phyloP scores from a whole-genome alignment of 495 filamentous ascomycete genomes.

The Parachaetomium inaequale region DNA sequence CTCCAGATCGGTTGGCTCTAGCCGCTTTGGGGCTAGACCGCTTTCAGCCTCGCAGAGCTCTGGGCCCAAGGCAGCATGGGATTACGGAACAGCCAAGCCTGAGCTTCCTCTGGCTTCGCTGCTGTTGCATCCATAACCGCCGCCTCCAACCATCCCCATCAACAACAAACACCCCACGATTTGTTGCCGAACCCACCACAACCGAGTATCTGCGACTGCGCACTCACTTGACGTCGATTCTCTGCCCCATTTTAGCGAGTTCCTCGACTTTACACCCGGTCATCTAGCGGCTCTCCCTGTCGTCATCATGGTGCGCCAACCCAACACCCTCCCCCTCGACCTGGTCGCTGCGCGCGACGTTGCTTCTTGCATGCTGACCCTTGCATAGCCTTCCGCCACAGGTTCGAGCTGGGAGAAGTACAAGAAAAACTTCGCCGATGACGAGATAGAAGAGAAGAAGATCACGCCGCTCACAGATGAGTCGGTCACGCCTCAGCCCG shows the following conservation, averaged over 20 bases:
- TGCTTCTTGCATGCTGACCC: slow-evolving; percentile 19
- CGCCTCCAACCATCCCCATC: slow-evolving; percentile 26
- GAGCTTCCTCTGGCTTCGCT: slow-evolving; percentile 22
- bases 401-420: slow-evolving; percentile 98
- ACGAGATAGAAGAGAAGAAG: slow-evolving; percentile 98
- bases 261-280: background rate
- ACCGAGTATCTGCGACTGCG: background rate
- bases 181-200: slow-evolving; percentile 11
- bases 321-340: background rate
- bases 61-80: slow-evolving; percentile 37
- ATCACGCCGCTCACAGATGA: slow-evolving; percentile 94
- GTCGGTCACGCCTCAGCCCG: slow-evolving; percentile 51
- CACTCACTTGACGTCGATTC: too few relatives aligned
- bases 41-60: slow-evolving; percentile 35
- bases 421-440: slow-evolving; percentile 90
- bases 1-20: slow-evolving; percentile 13
- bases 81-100: slow-evolving; percentile 40
- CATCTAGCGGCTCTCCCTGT: slow-evolving; percentile 2
- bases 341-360: background rate
- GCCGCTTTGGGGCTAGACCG: slow-evolving; percentile 17
- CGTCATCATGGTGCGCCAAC: slow-evolving; percentile 28
- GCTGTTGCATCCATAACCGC: slow-evolving; percentile 17
- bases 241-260: background rate
- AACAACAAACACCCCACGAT: slow-evolving; percentile 18
- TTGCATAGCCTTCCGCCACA: slow-evolving; percentile 74